Evolutionary conservation across 495 filamentous ascomycete species (phyloP), one percentile per base, ranked within the genome.

Genomic region (Pyrenula massariospora): DNA sequence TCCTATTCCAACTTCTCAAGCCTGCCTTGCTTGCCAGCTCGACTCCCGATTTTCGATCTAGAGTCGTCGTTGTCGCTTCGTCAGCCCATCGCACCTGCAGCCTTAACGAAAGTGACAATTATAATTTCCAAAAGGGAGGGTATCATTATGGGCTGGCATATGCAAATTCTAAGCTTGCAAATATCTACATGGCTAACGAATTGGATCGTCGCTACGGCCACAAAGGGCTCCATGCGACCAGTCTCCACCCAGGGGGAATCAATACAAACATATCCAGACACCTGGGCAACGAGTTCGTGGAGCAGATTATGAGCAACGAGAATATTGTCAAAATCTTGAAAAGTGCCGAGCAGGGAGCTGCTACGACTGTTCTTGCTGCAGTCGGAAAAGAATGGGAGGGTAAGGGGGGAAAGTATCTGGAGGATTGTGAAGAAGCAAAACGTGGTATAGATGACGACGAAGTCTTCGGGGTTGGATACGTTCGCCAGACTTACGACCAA

Each of bases 1-100:
- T 77, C 22, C 65, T 81, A 12, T 75, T 78, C 60, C 63, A 75
- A 25, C 66, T 74, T 1, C 70, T 81, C 23, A 71, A 70, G 58
- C 63, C 66, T 11, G 58, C 70, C 25, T 57, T 80, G 3, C 64
- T 79, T 19, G 62, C 70, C 11, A 64, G 60, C n/a, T 64, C 65
- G 1, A 69, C 69, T 2, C 61, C 72, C 1, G 58, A 56, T 0
- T 73, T 73, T 58, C 63, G 70, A 22, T 77, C 73, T 8, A 61
- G 77, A 3, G 76, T 77, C 5, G 69, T 80, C 22, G 56, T 62
- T 2, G 66, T 79, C 1, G 60, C 72, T 20, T 73, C 71, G 12
- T 53, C 62, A 3, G 74, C 60, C 12, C 74, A 77, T 57, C 66
- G 65, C 10, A 19, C 42, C 23, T 50, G 56, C 3, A 61, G 70